These are phyloP conservation scores for Stereum hirsutum DNA, from an alignment of 1,284 basidiomycete species.

Conservation along the genomic window DNA sequence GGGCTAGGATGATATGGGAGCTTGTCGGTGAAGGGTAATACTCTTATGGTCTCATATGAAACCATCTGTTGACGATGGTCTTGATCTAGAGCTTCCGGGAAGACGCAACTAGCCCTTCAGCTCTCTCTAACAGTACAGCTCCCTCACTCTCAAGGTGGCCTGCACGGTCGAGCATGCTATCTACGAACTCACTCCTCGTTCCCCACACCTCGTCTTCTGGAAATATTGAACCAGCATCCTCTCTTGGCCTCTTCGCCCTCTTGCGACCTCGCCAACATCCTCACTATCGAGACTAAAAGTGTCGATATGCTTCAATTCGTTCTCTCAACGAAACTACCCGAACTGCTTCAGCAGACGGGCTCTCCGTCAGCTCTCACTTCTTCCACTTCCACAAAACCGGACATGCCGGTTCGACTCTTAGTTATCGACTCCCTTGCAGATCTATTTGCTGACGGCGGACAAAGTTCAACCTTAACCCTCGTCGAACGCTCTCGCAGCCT, in stretches of 20 bases:
- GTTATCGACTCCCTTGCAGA: constrained; percentile 80
- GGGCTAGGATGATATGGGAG: constrained; percentile 75
- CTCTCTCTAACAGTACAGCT: constrained; percentile 71
- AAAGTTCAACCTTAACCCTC: constrained; percentile 48
- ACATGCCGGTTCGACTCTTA: constrained; percentile 52
- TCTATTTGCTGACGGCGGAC: constrained; percentile 56
- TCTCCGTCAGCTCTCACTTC: too few relatives aligned
- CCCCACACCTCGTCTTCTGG: constrained; percentile 54
- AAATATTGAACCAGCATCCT: constrained; percentile 45
- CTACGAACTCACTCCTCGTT: constrained; percentile 68
- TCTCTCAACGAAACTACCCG: constrained; percentile 55
- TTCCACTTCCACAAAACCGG: constrained; percentile 11
- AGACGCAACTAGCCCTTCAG: constrained; percentile 80
- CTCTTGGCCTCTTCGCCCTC: constrained; percentile 24
- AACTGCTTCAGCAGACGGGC: constrained; percentile 46
- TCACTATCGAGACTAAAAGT: constrained; percentile 50
- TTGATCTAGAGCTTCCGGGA: constrained; percentile 69
- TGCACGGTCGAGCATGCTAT: constrained; percentile 59
- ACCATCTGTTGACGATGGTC: constrained; percentile 2
- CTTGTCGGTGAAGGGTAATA: constrained; percentile 79
- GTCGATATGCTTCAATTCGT: constrained; percentile 60
- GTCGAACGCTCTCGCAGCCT: constrained; percentile 65
- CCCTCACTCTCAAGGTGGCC: constrained; percentile 38
- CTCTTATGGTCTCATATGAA: not conserved
- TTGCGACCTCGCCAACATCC: constrained; percentile 57